phyloP scores from a whole-genome alignment of 257 asterid genomes.

The Coffea eugenioides region DNA sequence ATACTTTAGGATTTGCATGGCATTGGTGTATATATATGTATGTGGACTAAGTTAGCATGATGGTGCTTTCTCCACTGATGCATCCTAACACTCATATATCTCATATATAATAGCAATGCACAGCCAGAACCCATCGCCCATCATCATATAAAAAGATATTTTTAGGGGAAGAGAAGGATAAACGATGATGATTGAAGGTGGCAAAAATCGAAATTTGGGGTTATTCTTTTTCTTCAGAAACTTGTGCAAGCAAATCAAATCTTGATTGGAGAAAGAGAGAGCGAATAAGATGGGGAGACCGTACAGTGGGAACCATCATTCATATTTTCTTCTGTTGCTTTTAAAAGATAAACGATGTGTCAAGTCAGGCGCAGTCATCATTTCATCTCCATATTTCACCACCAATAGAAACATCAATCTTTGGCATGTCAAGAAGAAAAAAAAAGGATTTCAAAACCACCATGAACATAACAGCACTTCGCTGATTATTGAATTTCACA shows the following conservation, averaged over 20 bases:
- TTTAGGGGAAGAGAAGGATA: slow-evolving; percentile 8
- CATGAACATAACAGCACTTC: neutral
- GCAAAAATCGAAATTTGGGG: slow-evolving; percentile 28
- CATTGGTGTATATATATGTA: too few relatives aligned
- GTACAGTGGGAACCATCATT: slow-evolving; percentile 40
- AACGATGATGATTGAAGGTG: slow-evolving; percentile 30
- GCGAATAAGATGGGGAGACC: slow-evolving; percentile 10
- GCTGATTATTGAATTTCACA: neutral
- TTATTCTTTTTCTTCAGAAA: slow-evolving; percentile 16
- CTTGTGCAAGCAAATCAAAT: slow-evolving; percentile 28
- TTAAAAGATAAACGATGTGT: slow-evolving; percentile 36
- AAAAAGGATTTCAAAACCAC: neutral
- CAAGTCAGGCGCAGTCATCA: slow-evolving; percentile 26
- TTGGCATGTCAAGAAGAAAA: neutral
- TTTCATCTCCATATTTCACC: slow-evolving; percentile 22
- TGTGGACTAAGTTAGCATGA: neutral
- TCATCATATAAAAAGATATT: neutral
- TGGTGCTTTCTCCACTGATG: neutral
- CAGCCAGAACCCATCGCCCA: neutral
- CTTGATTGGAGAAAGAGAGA: slow-evolving; percentile 20
- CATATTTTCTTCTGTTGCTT: slow-evolving; percentile 14
- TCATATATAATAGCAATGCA: neutral
- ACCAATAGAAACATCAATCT: slow-evolving; percentile 15
- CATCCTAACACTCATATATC: neutral
- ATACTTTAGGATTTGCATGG: neutral